Evolutionary conservation across 2,329 filamentous ascomycete genomes (phyloP), one percentile per base, ranked within the genome.

Genomic region (Orbilia brochopaga): DNA sequence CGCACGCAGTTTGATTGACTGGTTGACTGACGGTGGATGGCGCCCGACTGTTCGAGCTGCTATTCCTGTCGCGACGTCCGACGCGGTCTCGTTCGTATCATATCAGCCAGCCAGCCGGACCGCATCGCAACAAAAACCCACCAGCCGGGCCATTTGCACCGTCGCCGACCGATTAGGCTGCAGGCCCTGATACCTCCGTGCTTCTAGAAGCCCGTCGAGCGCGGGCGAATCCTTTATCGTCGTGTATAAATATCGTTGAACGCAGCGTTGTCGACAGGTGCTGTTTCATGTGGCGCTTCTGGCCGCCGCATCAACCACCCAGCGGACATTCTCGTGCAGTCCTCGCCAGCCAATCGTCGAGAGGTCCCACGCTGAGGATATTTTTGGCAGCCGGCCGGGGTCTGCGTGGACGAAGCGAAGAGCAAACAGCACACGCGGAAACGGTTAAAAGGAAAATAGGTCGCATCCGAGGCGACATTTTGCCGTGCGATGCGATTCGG

Each of bases 11-110:
- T 6, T 19, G 17, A 48, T 23, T 19, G 44, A 48, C n/a, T 48
- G 44, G 19, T 23, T 23, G 44, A 48, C 44, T 48, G 44, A 19
- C 17, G 15, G 44, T 21, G 7, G n/a, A 42, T 42, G 37, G 37
- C 37, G 37, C 37, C 44, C 44, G 44, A 48, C 44, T 48, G n/a
- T 48, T 48, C 7, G 44, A 48, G 44, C 15, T 48, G 44, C 44
- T 48, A 48, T 48, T 48, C 44, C 21, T 19, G 44, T 48, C 44
- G 27, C 8, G 27, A 32, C 27, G 8, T 48, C 44, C 5, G 15
- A 13, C 13, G 37, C 4, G 37, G 37, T 42, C 5, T 42, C 13
- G 37, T 42, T 17, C 37, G 37, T 17, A 15, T 42, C 37, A 42
- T 4, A 5, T 13, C 11, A 5, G 4, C 37, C 2, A 2, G n/a